phyloP scores from a whole-genome alignment of 177 flowering plant species.

The Vitis hybrid region DNA sequence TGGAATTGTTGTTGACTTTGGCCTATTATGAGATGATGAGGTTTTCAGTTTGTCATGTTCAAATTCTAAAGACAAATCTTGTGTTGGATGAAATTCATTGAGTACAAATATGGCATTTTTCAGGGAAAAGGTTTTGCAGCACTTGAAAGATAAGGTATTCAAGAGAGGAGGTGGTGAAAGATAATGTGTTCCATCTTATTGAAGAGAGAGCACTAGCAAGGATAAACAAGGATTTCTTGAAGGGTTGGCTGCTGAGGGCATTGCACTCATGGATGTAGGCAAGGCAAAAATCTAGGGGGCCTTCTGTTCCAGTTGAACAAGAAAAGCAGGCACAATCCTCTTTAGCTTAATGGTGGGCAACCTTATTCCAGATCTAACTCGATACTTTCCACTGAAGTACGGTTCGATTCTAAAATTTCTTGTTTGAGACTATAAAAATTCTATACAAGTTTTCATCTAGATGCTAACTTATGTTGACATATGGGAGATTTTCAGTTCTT shows the following conservation, averaged over 20 bases:
- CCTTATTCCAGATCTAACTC: no score
- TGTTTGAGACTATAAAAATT: background rate
- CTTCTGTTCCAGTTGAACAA: slow-evolving; percentile 30
- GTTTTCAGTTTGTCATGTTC: background rate
- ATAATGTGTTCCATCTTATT: slow-evolving; percentile 43
- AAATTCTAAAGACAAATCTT: background rate
- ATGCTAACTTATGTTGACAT: background rate
- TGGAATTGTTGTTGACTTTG: slow-evolving; percentile 57
- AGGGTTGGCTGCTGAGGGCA: slow-evolving; percentile 59
- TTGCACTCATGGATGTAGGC: slow-evolving; percentile 78
- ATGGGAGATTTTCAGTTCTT: background rate
- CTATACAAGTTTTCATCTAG: background rate
- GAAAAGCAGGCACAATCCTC: slow-evolving; percentile 7
- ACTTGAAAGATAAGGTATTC: slow-evolving; percentile 74
- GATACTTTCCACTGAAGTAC: no score
- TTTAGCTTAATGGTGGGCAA: no score
- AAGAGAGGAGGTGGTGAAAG: slow-evolving; percentile 70
- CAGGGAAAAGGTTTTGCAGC: slow-evolving; percentile 61
- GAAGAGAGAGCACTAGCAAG: slow-evolving; percentile 70
- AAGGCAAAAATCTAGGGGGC: slow-evolving; percentile 66
- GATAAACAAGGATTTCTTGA: slow-evolving; percentile 56
- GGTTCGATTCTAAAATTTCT: background rate
- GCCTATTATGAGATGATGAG: slow-evolving; percentile 57
- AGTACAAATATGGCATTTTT: background rate
- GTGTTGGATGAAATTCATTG: background rate